Conservation (phyloP, 331 rosid genomes). For the Spiraea crenata region DNA sequence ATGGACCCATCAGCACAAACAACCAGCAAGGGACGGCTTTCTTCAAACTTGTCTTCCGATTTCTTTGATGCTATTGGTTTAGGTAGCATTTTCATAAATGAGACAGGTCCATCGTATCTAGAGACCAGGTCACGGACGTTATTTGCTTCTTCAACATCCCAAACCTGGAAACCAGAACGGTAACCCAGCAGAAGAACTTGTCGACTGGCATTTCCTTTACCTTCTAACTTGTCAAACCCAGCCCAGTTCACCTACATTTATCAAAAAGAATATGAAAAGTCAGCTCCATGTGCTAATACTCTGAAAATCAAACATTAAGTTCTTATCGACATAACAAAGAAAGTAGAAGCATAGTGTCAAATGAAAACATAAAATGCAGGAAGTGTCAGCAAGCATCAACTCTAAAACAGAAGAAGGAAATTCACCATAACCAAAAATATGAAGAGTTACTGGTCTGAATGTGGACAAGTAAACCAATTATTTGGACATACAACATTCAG, state of each 20-base stretch:
- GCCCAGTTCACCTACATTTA: constrained; percentile 80
- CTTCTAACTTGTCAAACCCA: constrained; percentile 90
- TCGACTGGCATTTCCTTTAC: constrained; percentile 47
- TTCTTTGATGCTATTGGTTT: constrained; percentile 64
- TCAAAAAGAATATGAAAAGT: constrained; percentile 7
- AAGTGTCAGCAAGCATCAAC: not conserved
- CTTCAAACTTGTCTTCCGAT: constrained; percentile 63
- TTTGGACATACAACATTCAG: not conserved
- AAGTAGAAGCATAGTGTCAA: not conserved
- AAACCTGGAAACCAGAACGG: constrained; percentile 91
- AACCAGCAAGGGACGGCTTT: constrained; percentile 66
- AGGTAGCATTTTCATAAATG: constrained; percentile 88
- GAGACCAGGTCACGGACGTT: constrained; percentile 81
- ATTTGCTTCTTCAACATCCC: constrained; percentile 95
- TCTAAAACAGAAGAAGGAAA: not conserved
- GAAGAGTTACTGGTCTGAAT: not conserved
- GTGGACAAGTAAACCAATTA: constrained; percentile 6
- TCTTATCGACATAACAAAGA: constrained; percentile 4
- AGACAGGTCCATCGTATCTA: constrained; percentile 78
- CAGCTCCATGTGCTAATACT: not conserved
- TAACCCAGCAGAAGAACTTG: constrained; percentile 86
- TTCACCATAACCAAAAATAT: not conserved
- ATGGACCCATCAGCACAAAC: constrained; percentile 75
- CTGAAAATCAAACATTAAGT: not conserved
- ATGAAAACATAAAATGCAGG: not conserved